Conservation (phyloP, 768 basidiomycete genomes). For the Tricholoma saponaceum region DNA sequence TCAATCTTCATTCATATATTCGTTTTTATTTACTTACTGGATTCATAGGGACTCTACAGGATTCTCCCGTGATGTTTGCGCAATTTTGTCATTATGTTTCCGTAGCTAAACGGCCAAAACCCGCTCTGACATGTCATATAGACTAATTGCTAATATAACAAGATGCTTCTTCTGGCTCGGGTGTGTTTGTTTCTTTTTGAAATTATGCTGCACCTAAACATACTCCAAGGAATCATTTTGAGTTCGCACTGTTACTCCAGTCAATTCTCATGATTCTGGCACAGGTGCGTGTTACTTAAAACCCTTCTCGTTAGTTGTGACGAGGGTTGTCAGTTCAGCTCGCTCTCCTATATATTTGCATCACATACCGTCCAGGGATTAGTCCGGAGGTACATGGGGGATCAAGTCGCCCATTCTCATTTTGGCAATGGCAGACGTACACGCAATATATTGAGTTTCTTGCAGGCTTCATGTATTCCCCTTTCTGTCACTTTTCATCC, state of each 20-base stretch:
- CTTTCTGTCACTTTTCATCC: neutral
- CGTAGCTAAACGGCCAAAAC: neutral
- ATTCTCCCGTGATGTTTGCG: conserved; percentile 84
- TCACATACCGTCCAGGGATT: conserved; percentile 57
- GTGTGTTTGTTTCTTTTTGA: conserved; percentile 20
- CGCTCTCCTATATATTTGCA: conserved; percentile 78
- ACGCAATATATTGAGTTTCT: conserved; percentile 80
- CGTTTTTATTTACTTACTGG: conserved; percentile 1
- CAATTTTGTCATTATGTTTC: conserved; percentile 58
- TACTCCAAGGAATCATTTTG: conserved; percentile 53
- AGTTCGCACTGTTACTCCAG: conserved; percentile 72
- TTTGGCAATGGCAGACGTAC: conserved; percentile 86
- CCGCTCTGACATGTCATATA: conserved; percentile 22
- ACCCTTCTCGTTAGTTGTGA: conserved; percentile 9
- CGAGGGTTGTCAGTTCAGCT: conserved; percentile 39
- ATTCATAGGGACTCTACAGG: conserved; percentile 70
- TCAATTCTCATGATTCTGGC: conserved; percentile 82
- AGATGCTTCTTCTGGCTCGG: conserved; percentile 92
- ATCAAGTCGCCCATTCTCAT: conserved; percentile 65
- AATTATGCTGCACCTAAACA: neutral
- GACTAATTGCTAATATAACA: conserved; percentile 79
- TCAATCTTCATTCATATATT: conserved; percentile 5
- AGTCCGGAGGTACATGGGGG: conserved; percentile 56
- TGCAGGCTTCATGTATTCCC: conserved; percentile 66
- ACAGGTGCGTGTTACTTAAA: conserved; percentile 47